phyloP scores from a whole-genome alignment of 2,329 filamentous ascomycete genomes.

The Ceratocystis harringtonii region DNA sequence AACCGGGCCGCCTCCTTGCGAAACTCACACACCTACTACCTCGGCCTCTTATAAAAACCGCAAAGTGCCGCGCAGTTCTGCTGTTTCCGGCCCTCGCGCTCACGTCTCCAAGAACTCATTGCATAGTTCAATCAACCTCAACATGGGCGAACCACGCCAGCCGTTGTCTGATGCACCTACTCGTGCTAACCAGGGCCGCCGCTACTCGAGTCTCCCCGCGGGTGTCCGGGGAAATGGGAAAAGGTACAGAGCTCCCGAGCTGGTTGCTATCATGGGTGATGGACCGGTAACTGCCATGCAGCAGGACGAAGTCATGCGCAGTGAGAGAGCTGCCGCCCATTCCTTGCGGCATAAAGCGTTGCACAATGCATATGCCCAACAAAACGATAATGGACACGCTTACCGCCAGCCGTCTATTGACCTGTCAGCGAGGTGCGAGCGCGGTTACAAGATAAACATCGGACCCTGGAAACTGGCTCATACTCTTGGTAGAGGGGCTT shows the following conservation, averaged over 20 bases:
- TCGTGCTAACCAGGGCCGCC: slow-evolving; percentile 3
- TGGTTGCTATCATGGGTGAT: slow-evolving; percentile 13
- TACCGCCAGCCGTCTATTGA: not conserved
- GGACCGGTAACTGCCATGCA: slow-evolving; percentile 4
- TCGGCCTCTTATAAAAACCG: not conserved
- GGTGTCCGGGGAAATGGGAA: slow-evolving; percentile 7
- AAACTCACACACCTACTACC: not conserved
- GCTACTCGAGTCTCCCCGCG: slow-evolving; percentile 12
- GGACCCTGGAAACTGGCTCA: slow-evolving; percentile 88
- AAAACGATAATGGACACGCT: not conserved
- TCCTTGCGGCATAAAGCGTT: slow-evolving; percentile 12
- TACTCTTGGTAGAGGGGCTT: slow-evolving; percentile 79
- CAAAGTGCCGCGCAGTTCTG: not conserved
- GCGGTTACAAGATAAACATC: slow-evolving; percentile 54
- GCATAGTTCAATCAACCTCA: not conserved
- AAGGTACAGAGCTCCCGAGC: slow-evolving; percentile 15
- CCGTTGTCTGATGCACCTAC: slow-evolving; percentile 6
- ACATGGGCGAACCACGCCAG: not conserved
- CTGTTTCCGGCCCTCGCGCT: not conserved
- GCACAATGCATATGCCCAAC: slow-evolving; percentile 9
- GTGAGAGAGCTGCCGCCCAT: slow-evolving; percentile 2
- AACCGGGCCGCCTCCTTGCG: not conserved
- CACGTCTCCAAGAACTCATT: not conserved
- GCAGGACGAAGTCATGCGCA: slow-evolving; percentile 13
- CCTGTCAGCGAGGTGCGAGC: slow-evolving; percentile 24